Evolutionary conservation across 176 grass and related monocot species (phyloP), one percentile per base, ranked within the genome.

Genomic region (Triticum urartu): DNA sequence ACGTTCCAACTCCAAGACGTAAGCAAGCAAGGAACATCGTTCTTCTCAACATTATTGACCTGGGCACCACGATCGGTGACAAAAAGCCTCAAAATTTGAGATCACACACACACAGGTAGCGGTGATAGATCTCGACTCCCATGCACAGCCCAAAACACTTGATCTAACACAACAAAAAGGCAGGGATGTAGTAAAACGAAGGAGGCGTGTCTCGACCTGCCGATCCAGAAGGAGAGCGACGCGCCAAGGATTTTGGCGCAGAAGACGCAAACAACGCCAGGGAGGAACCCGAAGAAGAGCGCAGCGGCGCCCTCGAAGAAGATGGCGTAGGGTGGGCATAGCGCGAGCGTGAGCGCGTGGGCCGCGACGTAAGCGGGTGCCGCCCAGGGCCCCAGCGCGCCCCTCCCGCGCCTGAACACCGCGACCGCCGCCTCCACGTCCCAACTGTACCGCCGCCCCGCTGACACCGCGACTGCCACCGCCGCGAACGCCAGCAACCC

Each of bases 151-250:
- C 48, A 69, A 62, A 63, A 42, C 18, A 81, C 28, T 18, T 2
- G 36, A 77, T 48, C 64, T 65, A 64, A 64, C 15, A 35, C 68
- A 13, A 38, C 78, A 68, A 45, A 36, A 75, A 66, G 47, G 10
- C 15, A 83, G 35, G 83, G 24, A 10, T 54, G 30, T 14, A 85
- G 25, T 30, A 11, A 68, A 50, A 50, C 34, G 43, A 47, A 10
- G 38, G 35, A 39, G 25, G 26, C 64, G 54, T 14, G 68, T 9
- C 59, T 21, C 18, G 9, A 98, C 94, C 97, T 91, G 84, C 97
- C 97, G 94, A 99, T 99, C 92, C 92, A 99, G 90, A 99, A 99
- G 76, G 97, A 99, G 66, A 99, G 90, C 6, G 97, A 98, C 2
- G 97, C 92, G 42, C 92, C 97, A 52, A 99, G 92, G 79, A 99